These are phyloP conservation scores for Saxophila tyrrhenica DNA, from an alignment of 495 filamentous ascomycete genomes.

Conservation along the genomic window DNA sequence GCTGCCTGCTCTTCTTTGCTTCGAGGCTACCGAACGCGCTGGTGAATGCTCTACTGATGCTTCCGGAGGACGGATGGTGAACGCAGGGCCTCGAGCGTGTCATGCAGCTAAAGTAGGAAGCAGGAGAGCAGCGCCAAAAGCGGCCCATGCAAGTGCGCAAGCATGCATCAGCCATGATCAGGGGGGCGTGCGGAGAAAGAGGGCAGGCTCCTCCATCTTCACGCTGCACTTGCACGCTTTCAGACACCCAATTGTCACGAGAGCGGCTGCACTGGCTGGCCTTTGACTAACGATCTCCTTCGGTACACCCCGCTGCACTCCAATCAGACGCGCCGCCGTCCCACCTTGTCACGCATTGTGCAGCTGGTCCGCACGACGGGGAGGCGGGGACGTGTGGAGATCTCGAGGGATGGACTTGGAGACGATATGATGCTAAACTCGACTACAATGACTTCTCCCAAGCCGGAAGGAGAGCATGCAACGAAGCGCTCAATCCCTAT, in stretches of 20 bases:
- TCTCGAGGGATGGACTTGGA: not conserved
- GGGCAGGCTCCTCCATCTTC: not conserved
- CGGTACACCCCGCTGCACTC: not conserved
- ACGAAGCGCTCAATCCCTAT: not conserved
- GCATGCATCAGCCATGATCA: not conserved
- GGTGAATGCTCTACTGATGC: too few species aligned
- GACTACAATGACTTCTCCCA: not conserved
- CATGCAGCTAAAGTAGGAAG: not conserved
- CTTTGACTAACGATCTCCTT: not conserved
- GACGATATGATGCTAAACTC: not conserved
- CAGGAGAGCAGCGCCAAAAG: not conserved
- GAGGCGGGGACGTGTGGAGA: not conserved
- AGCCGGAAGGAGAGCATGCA: not conserved
- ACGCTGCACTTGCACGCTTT: not conserved
- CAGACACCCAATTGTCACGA: not conserved
- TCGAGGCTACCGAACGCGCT: not conserved
- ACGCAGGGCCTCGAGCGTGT: too few species aligned
- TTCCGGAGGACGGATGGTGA: too few species aligned
- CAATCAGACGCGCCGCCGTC: not conserved
- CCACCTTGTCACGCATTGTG: not conserved
- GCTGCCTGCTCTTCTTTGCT: not conserved
- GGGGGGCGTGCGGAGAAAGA: not conserved
- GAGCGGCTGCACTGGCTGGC: not conserved
- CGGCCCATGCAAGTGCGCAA: not conserved
- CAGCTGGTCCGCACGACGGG: not conserved